Evolutionary conservation across 805 yeast genomes (phyloP).

Genomic region (Saccharomyces mikatae): DNA sequence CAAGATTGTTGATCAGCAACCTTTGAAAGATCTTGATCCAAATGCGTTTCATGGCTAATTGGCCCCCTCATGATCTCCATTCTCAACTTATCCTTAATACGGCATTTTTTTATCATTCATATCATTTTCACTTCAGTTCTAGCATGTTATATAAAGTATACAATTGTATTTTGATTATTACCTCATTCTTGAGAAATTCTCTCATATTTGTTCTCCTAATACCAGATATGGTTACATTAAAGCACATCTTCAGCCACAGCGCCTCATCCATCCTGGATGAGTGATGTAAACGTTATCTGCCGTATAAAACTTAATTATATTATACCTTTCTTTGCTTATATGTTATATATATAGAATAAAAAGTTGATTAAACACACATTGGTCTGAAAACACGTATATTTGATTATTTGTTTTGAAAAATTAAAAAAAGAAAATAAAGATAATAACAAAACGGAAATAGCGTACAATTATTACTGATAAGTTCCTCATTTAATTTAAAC

Average conservation of each 20-base stretch:
- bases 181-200: too few relatives aligned
- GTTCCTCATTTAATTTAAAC: constrained; percentile 17
- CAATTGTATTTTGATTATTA: neutral
- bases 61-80: neutral
- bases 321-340: neutral
- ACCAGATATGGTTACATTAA: neutral
- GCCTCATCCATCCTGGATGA: neutral
- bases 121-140: neutral
- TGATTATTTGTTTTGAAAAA: neutral
- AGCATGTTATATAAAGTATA: neutral
- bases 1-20: neutral
- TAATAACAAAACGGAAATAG: neutral
- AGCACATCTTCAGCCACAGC: neutral
- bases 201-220: too few relatives aligned
- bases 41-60: neutral
- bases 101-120: neutral
- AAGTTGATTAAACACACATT: neutral
- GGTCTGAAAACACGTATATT: neutral
- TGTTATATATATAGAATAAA: neutral
- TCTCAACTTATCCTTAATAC: neutral
- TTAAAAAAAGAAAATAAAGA: neutral
- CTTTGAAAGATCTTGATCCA: constrained; percentile 13
- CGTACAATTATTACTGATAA: neutral
- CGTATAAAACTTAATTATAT: neutral
- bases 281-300: neutral